Percentiles rank a stretch among this genome's conserved stretches.
Evolutionary conservation across 2,329 filamentous ascomycete species (phyloP).

Genomic region (Pseudopithomyces maydicus): DNA sequence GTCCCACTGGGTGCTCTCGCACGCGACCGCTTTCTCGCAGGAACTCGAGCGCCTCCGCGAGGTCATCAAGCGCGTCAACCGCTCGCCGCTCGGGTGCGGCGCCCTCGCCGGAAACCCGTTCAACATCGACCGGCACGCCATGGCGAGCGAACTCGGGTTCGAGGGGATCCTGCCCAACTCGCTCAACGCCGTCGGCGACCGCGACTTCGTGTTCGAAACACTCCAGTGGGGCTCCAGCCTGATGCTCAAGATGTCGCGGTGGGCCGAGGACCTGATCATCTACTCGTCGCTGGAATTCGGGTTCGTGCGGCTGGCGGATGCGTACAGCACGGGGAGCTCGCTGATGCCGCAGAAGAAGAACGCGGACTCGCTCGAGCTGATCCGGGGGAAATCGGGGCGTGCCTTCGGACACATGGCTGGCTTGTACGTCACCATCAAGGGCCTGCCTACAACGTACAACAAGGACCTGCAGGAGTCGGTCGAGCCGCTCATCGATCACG

Average conservation of each 20-base stretch:
- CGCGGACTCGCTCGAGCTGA: slow-evolving; percentile 72
- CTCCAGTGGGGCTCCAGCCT: slow-evolving; percentile 80
- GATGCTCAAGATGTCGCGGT: slow-evolving; percentile 79
- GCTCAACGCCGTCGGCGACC: slow-evolving; percentile 75
- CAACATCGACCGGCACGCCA: slow-evolving; percentile 76
- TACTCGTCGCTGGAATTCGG: slow-evolving; percentile 78
- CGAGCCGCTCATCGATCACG: slow-evolving; percentile 82
- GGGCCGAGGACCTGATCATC: slow-evolving; percentile 85
- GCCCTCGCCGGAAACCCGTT: slow-evolving; percentile 84
- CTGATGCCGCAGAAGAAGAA: slow-evolving; percentile 90
- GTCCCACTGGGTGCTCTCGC: slow-evolving; percentile 80
- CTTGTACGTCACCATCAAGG: slow-evolving; percentile 76
- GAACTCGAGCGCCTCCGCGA: slow-evolving; percentile 80
- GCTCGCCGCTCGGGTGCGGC: slow-evolving; percentile 71
- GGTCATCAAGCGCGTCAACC: slow-evolving; percentile 75
- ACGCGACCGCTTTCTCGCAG: slow-evolving; percentile 71
- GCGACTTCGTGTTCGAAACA: slow-evolving; percentile 82
- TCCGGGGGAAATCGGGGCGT: slow-evolving; percentile 77
- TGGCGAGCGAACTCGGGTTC: slow-evolving; percentile 82
- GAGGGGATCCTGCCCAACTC: slow-evolving; percentile 76
- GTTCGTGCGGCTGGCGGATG: slow-evolving; percentile 76
- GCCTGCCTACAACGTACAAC: slow-evolving; percentile 83
- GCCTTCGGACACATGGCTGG: slow-evolving; percentile 83
- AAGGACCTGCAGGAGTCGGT: slow-evolving; percentile 90
- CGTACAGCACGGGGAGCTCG: slow-evolving; percentile 76